phyloP scores from a whole-genome alignment of 2,329 filamentous ascomycete genomes.

The Fusarium nurragi region DNA sequence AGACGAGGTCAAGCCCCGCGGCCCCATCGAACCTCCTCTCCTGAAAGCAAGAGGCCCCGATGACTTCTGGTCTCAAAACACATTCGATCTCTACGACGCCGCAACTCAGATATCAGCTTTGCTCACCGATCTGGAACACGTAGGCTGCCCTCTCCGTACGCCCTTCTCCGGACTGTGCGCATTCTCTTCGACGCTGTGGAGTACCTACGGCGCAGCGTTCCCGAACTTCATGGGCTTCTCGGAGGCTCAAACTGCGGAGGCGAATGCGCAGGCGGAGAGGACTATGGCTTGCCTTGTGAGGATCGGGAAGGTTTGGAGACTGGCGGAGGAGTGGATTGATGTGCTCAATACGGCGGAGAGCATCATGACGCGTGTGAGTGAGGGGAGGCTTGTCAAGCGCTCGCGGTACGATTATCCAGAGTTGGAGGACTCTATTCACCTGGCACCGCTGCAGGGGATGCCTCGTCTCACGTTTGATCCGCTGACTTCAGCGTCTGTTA shows the following conservation, averaged over 20 bases:
- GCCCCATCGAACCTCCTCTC: constrained; percentile 38
- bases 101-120: constrained; percentile 38
- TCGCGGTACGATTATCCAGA: constrained; percentile 43
- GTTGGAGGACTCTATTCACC: constrained; percentile 39
- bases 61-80: constrained; percentile 35
- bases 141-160: constrained; percentile 30
- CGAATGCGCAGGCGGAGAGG: constrained; percentile 24
- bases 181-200: constrained; percentile 32
- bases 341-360: constrained; percentile 37
- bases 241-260: not conserved
- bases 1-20: constrained; percentile 35
- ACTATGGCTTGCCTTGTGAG: constrained; percentile 24
- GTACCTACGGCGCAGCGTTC: constrained; percentile 36
- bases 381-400: constrained; percentile 17
- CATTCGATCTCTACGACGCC: constrained; percentile 31
- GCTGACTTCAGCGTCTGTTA: not conserved
- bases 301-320: constrained; percentile 33
- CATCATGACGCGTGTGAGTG: constrained; percentile 19
- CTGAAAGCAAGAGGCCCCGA: constrained; percentile 34
- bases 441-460: constrained; percentile 40
- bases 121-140: constrained; percentile 35
- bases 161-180: constrained; percentile 39
- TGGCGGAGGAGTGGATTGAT: constrained; percentile 42
- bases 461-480: constrained; percentile 29
- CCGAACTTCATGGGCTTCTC: constrained; percentile 36